A percentile compares a stretch with the other conserved stretches of the same genome.
Evolutionary conservation across 2,329 filamentous ascomycete species (phyloP).

Genomic region (Fusarium nematophilum): DNA sequence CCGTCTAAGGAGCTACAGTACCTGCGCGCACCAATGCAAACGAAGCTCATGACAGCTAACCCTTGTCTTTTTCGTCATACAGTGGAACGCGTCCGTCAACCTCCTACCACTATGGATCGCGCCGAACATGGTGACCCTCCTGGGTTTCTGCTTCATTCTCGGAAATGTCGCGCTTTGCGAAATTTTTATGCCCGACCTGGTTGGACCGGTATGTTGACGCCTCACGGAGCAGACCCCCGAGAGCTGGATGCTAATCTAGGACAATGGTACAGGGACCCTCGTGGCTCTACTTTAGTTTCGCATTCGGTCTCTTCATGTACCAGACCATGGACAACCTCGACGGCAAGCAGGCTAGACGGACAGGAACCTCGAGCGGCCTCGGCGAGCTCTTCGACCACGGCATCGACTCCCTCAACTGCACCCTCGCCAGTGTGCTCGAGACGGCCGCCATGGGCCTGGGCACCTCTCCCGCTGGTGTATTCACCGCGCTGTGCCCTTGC

Average conservation of each 20-base stretch:
- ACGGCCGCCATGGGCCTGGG: conserved; percentile 94
- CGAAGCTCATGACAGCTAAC: conserved; percentile 34
- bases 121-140: conserved; percentile 95
- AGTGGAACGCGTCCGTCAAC: conserved; percentile 98
- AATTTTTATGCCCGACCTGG: conserved; percentile 87
- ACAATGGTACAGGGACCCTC: conserved; percentile 72
- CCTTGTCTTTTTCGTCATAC: conserved; percentile 36
- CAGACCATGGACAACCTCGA: conserved; percentile 99
- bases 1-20: not conserved
- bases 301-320: conserved; percentile 96
- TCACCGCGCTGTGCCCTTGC: conserved; percentile 90
- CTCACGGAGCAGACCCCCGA: too few species aligned
- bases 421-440: conserved; percentile 88
- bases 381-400: conserved; percentile 99
- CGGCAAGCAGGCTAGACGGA: conserved; percentile 95
- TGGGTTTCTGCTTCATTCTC: conserved; percentile 95
- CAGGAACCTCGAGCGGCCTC: conserved; percentile 92
- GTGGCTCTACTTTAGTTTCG: conserved; percentile 97
- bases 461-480: conserved; percentile 83
- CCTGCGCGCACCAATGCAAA: conserved; percentile 2
- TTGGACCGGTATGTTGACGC: conserved; percentile 78
- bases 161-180: conserved; percentile 80
- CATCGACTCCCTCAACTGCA: conserved; percentile 98
- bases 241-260: conserved; percentile 19
- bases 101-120: conserved; percentile 95